These are phyloP conservation scores for Kuraishia floccosa DNA, from an alignment of 805 yeast species.

Conservation along the genomic window DNA sequence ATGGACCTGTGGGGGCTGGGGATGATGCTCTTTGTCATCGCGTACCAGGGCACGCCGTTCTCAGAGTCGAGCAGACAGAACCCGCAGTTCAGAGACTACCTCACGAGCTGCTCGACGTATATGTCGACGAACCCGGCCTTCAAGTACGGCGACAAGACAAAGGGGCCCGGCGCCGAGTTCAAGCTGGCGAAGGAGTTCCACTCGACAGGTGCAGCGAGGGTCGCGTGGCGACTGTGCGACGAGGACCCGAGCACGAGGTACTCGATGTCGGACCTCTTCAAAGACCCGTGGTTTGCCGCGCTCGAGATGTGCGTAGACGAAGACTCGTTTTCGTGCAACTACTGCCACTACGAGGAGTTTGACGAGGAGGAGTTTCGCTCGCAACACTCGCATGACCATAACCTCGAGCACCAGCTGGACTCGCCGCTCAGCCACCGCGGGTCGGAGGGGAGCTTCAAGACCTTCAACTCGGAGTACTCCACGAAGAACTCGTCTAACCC, in stretches of 20 bases:
- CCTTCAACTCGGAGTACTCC: neutral
- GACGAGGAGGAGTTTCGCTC: slow-evolving; percentile 1
- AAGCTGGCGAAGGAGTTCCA: slow-evolving; percentile 57
- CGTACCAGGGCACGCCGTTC: slow-evolving; percentile 53
- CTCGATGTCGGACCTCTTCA: slow-evolving; percentile 41
- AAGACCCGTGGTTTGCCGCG: slow-evolving; percentile 55
- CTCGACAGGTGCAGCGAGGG: slow-evolving; percentile 51
- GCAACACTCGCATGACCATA: neutral
- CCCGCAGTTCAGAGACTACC: slow-evolving; percentile 50
- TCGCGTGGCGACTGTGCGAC: slow-evolving; percentile 72
- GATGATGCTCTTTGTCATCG: slow-evolving; percentile 51
- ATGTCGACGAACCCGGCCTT: slow-evolving; percentile 24
- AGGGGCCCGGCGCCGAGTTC: slow-evolving; percentile 67
- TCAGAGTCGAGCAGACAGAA: slow-evolving; percentile 33
- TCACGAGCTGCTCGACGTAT: slow-evolving; percentile 22
- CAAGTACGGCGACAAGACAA: slow-evolving; percentile 28
- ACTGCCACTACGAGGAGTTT: slow-evolving; percentile 5
- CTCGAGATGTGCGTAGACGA: slow-evolving; percentile 59
- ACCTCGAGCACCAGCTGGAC: neutral
- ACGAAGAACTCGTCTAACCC: neutral
- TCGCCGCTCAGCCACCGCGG: neutral
- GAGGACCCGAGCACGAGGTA: slow-evolving; percentile 48
- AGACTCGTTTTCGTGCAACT: slow-evolving; percentile 15
- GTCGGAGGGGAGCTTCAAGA: neutral
- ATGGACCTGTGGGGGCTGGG: slow-evolving; percentile 78